Conservation (phyloP, 1,139 yeast species). For the Geotrichum cucujoidarum region DNA sequence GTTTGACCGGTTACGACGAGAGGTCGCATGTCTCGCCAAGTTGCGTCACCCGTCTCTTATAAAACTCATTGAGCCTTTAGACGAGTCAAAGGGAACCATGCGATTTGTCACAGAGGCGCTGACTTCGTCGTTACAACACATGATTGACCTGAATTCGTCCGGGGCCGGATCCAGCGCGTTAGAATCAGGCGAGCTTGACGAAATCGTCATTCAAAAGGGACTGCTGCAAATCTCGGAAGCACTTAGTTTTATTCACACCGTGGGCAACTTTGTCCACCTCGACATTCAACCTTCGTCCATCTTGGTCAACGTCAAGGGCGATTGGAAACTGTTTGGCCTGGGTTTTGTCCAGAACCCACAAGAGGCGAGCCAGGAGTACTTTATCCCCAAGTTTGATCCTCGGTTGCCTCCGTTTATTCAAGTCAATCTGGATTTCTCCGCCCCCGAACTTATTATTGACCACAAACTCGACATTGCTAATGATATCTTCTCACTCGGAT, state of each 20-base stretch:
- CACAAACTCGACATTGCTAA: constrained; percentile 58
- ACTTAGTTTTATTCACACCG: constrained; percentile 72
- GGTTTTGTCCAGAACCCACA: constrained; percentile 45
- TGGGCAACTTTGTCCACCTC: constrained; percentile 69
- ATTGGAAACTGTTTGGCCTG: constrained; percentile 87
- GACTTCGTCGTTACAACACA: constrained; percentile 51
- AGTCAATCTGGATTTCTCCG: constrained; percentile 65
- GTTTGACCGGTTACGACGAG: constrained; percentile 46
- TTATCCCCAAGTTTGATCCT: constrained; percentile 62
- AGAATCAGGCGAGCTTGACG: constrained; percentile 46
- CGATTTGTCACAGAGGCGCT: constrained; percentile 84
- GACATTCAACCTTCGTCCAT: constrained; percentile 76
- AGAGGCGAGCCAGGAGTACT: constrained; percentile 44
- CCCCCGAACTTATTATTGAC: constrained; percentile 67
- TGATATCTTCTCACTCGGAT: constrained; percentile 80
- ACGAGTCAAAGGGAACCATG: constrained; percentile 73
- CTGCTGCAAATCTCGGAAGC: constrained; percentile 73
- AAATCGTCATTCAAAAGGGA: constrained; percentile 78
- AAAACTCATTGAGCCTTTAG: constrained; percentile 78
- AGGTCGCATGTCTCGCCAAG: constrained; percentile 68
- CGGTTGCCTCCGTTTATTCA: constrained; percentile 70
- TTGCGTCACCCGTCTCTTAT: constrained; percentile 84
- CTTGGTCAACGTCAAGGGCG: constrained; percentile 76
- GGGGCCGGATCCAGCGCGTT: constrained; percentile 21
- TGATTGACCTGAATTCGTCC: constrained; percentile 34